Conservation (phyloP, 768 basidiomycete species). For the Lactarius hatsudake region DNA sequence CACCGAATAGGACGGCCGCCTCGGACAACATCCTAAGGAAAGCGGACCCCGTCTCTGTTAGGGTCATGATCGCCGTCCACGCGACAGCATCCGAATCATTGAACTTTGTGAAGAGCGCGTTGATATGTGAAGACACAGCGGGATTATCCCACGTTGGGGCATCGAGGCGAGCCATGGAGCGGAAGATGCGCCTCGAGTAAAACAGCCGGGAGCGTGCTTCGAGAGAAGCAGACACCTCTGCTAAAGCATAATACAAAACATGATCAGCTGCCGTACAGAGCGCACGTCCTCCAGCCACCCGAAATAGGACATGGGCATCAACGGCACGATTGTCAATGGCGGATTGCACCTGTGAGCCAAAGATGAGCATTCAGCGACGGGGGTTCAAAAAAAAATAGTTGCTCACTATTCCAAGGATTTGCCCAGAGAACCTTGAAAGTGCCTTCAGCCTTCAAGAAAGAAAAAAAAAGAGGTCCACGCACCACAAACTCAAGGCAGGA, state of each 20-base stretch:
- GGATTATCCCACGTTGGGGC: slow-evolving; percentile 73
- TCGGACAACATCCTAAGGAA: slow-evolving; percentile 54
- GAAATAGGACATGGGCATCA: slow-evolving; percentile 20
- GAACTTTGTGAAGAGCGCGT: slow-evolving; percentile 43
- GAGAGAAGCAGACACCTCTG: slow-evolving; percentile 46
- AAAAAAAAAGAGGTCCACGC: background rate
- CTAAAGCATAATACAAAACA: slow-evolving; percentile 42
- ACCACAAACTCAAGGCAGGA: slow-evolving; percentile 19
- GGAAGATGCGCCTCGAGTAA: slow-evolving; percentile 63
- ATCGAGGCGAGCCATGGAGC: slow-evolving; percentile 67
- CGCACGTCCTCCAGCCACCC: slow-evolving; percentile 47
- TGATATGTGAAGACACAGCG: slow-evolving; percentile 61
- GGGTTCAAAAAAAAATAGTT: no score
- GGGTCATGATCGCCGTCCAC: slow-evolving; percentile 54
- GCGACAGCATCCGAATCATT: slow-evolving; percentile 43
- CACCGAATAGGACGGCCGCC: slow-evolving; percentile 53
- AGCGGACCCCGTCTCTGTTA: slow-evolving; percentile 43
- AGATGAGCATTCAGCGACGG: background rate
- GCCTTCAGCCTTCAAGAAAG: background rate
- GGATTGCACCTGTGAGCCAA: slow-evolving; percentile 12
- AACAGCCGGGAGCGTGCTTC: slow-evolving; percentile 56
- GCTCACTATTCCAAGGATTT: slow-evolving; percentile 29
- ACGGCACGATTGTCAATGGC: slow-evolving; percentile 23
- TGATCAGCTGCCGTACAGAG: slow-evolving; percentile 48
- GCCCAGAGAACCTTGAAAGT: slow-evolving; percentile 16